Conservation (phyloP, 768 basidiomycete species). For the Phaeotremella skinneri region DNA sequence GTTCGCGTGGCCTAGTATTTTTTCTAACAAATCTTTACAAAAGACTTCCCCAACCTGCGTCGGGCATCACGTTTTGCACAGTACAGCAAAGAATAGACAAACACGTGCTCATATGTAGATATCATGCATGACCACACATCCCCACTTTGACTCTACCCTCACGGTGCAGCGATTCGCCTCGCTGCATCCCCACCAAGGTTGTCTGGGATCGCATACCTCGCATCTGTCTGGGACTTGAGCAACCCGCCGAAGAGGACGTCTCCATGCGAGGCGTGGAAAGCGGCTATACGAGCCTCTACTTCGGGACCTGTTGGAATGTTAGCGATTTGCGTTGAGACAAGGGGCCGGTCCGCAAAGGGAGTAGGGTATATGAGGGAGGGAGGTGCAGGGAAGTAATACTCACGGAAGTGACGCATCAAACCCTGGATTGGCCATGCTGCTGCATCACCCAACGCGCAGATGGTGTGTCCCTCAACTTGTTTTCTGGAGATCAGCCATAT, state of each 20-base stretch:
- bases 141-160: not conserved
- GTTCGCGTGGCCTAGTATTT: not conserved
- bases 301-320: constrained; percentile 59
- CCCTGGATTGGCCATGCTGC: constrained; percentile 99
- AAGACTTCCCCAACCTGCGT: not conserved
- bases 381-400: constrained; percentile 22
- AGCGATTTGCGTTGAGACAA: not conserved
- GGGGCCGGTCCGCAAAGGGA: not conserved
- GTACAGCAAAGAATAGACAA: not conserved
- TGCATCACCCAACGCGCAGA: constrained; percentile 94
- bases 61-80: not conserved
- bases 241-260: constrained; percentile 84
- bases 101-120: not conserved
- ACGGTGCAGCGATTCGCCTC: constrained; percentile 24
- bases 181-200: constrained; percentile 44
- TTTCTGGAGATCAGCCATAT: constrained; percentile 58
- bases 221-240: constrained; percentile 52
- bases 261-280: constrained; percentile 72
- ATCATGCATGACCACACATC: not conserved
- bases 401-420: constrained; percentile 91
- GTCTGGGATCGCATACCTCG: constrained; percentile 46
- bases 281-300: constrained; percentile 80
- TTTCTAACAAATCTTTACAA: constrained; percentile 2
- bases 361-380: not conserved
- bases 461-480: constrained; percentile 94